These are phyloP conservation scores for Leccinum rimulosum DNA, from an alignment of 768 basidiomycete species.

Conservation along the genomic window DNA sequence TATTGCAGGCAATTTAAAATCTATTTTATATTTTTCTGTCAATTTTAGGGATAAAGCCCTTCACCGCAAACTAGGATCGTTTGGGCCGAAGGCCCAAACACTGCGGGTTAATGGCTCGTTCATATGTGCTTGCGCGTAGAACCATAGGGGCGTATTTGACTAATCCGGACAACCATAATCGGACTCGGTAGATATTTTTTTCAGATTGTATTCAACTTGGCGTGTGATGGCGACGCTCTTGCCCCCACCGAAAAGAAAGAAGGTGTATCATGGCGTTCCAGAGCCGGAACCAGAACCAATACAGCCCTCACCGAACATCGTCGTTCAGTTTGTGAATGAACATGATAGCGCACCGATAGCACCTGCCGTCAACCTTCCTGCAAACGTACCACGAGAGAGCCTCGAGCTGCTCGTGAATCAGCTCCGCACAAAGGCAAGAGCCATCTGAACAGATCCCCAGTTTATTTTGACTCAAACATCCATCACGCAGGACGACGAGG, in stretches of 20 bases:
- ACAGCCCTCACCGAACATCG: slow-evolving; percentile 59
- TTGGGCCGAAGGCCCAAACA: too few relatives aligned
- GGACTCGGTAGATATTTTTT: neutral
- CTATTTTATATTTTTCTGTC: too few relatives aligned
- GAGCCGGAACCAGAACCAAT: slow-evolving; percentile 55
- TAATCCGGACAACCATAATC: neutral
- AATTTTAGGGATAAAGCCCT: too few relatives aligned
- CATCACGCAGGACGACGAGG: slow-evolving; percentile 51
- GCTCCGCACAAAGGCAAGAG: slow-evolving; percentile 68
- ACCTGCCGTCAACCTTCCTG: slow-evolving; percentile 86
- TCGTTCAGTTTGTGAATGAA: slow-evolving; percentile 92
- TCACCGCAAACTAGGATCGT: too few relatives aligned
- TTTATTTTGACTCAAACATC: neutral
- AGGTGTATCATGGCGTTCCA: slow-evolving; percentile 73
- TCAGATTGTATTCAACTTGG: neutral
- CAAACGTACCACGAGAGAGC: slow-evolving; percentile 80
- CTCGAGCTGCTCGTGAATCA: slow-evolving; percentile 90
- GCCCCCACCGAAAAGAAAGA: slow-evolving; percentile 87
- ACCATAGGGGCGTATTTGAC: neutral
- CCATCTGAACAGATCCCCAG: neutral
- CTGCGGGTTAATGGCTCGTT: too few relatives aligned
- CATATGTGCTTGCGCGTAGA: too few relatives aligned
- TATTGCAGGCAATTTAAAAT: too few relatives aligned
- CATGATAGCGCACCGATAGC: slow-evolving; percentile 81
- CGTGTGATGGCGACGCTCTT: slow-evolving; percentile 73